Evolutionary conservation across 768 basidiomycete genomes (phyloP), one percentile per base, ranked within the genome.

Genomic region (Suillus clintonianus): DNA sequence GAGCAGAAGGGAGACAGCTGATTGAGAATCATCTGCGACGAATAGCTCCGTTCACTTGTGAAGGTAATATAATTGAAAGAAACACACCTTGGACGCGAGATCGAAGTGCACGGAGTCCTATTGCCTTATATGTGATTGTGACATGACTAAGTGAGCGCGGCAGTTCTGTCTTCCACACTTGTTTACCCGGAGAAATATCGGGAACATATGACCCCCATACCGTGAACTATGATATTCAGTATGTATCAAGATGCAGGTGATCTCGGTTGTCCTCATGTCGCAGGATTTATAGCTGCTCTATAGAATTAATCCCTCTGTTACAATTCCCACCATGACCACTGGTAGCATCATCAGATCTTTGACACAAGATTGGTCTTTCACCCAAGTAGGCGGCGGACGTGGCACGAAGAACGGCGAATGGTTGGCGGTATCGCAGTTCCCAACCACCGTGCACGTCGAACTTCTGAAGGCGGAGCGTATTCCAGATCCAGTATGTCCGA

Each of bases 381-480:
- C 85, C 9, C 89, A 89, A 71, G 73, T 89, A 39, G 85, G 84
- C 27, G 89, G 87, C 15, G 86, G 85, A 32, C 76, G 82, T 64
- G 85, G 85, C 24, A 85, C 85, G 27, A 80, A 82, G 61, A 78
- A 84, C 32, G 86, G 80, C 47, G 90, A 92, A 80, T 93, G 90
- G 91, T 67, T 90, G 37, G 62, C 78, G 6, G 82, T 82, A 32
- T 83, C 86, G 30, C 76, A 82, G 62, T 88, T 95, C 68, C 95
- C 95, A 14, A 96, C 95, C 0, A 89, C 88, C 1, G 89, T 95
- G 14, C 95, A 97, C 67, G 91, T 91, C 58, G 95, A 97, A 71
- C 82, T 97, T 37, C 73, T 94, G 72, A 89, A 86, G 71, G 70
- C 82, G 43, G 82, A 85, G 67, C 90, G 74, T 71, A 95, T 97